Conservation (phyloP, 164 flowering plant genomes). For the Kalanchoe fedtschenkoi region DNA sequence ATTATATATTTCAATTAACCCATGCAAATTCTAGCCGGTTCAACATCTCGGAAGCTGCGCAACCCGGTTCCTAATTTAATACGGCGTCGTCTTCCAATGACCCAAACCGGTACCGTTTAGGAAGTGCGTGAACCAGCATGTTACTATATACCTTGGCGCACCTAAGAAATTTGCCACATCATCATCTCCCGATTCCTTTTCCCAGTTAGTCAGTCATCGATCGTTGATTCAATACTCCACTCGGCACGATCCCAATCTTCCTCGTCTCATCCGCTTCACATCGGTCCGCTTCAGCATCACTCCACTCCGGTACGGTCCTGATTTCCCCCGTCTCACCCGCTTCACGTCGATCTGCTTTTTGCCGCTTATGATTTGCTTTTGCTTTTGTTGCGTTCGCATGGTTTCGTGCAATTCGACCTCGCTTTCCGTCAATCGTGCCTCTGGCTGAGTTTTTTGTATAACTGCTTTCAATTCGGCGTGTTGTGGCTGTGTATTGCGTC, state of each 20-base stretch:
- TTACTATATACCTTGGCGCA: too few relatives aligned
- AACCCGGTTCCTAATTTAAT: too few relatives aligned
- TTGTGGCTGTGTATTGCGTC: neutral
- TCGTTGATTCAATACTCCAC: neutral
- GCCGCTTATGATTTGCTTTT: neutral
- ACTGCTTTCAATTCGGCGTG: neutral
- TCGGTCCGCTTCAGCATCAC: constrained; percentile 15
- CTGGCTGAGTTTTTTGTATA: neutral
- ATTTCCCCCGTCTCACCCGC: neutral
- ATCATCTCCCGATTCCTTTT: neutral
- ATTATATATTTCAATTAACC: too few relatives aligned
- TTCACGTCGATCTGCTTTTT: neutral
- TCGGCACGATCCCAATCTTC: neutral
- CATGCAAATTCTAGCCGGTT: too few relatives aligned
- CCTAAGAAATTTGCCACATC: too few relatives aligned
- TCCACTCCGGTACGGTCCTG: neutral
- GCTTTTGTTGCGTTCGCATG: neutral
- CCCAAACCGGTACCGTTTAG: too few relatives aligned
- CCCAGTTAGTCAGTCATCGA: neutral
- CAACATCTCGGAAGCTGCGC: too few relatives aligned
- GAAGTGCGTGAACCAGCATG: too few relatives aligned
- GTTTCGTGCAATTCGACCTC: neutral
- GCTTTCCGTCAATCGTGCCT: constrained; percentile 15
- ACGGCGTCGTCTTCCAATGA: too few relatives aligned
- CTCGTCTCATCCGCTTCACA: constrained; percentile 1